Percentiles rank a stretch among this genome's conserved stretches.
Conservation (phyloP, 805 yeast genomes). For the Wickerhamiella slavikovae region DNA sequence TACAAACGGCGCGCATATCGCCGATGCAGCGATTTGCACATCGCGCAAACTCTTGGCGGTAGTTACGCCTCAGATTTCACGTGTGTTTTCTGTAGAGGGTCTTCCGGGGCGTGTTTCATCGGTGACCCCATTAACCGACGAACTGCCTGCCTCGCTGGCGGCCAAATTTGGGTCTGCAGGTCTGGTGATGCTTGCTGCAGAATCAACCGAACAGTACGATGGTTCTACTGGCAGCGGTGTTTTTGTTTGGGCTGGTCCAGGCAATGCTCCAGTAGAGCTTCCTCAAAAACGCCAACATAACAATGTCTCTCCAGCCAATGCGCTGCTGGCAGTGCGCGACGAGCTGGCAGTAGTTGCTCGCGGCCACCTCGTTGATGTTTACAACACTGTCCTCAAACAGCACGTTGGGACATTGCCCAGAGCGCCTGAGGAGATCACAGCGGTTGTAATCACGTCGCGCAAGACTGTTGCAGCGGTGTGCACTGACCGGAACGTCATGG, state of each 20-base stretch:
- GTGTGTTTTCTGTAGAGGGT: conserved; percentile 37
- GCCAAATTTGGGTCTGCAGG: conserved; percentile 1
- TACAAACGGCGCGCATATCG: conserved; percentile 53
- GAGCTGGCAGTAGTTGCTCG: conserved; percentile 39
- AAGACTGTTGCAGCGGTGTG: conserved; percentile 42
- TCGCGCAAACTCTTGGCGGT: conserved; percentile 52
- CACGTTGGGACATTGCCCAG: conserved; percentile 29
- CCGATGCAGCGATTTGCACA: conserved; percentile 42
- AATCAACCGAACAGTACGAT: conserved; percentile 12
- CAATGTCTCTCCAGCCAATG: conserved; percentile 33
- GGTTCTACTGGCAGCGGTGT: conserved; percentile 6
- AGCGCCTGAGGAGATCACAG: conserved; percentile 37
- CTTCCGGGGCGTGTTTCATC: conserved; percentile 29
- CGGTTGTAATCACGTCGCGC: conserved; percentile 32
- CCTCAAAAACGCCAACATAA: conserved; percentile 11
- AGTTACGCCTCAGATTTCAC: conserved; percentile 45
- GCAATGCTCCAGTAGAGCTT: conserved; percentile 6
- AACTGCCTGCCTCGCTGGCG: conserved; percentile 22
- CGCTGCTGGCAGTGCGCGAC: conserved; percentile 28
- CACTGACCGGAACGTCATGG: conserved; percentile 55
- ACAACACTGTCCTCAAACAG: conserved; percentile 14
- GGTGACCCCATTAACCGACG: conserved; percentile 12
- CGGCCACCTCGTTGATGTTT: conserved; percentile 43
- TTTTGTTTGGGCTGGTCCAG: too few relatives aligned
- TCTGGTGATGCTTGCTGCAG: conserved; percentile 11